phyloP scores from a whole-genome alignment of 2,329 filamentous ascomycete genomes.

The Penicillium sclerotiorum region DNA sequence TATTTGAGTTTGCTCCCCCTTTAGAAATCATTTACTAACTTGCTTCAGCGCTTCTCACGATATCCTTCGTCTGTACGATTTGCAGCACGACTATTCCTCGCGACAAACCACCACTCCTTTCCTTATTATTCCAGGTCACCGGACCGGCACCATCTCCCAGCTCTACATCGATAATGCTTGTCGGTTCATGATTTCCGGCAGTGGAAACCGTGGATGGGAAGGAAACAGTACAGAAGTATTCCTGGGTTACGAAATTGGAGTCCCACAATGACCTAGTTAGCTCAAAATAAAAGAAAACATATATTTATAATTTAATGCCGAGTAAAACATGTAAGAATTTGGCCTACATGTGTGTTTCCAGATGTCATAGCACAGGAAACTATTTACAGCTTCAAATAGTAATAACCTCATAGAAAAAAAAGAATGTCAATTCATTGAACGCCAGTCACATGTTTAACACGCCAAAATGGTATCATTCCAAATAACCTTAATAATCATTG shows the following conservation, averaged over 20 bases:
- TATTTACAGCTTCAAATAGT: too few relatives aligned
- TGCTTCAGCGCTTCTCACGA: constrained; percentile 79
- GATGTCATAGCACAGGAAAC: too few relatives aligned
- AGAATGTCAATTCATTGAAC: too few relatives aligned
- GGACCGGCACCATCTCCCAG: constrained; percentile 83
- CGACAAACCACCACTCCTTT: constrained; percentile 86
- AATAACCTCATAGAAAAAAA: too few relatives aligned
- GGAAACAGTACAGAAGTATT: constrained; percentile 86
- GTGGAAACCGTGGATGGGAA: constrained; percentile 94
- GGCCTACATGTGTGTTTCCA: too few relatives aligned
- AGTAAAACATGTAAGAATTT: too few relatives aligned
- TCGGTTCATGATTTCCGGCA: constrained; percentile 87
- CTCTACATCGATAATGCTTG: constrained; percentile 87
- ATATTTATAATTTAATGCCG: too few relatives aligned
- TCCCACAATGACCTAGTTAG: constrained; percentile 33
- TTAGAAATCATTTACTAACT: constrained; percentile 4
- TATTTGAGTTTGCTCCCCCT: too few relatives aligned
- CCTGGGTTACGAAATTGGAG: constrained; percentile 87
- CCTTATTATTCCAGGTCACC: constrained; percentile 89
- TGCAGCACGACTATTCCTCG: constrained; percentile 65
- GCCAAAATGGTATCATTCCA: background rate
- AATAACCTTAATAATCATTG: constrained; percentile 18
- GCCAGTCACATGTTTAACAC: background rate
- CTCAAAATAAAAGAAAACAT: too few relatives aligned
- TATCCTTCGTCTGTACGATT: constrained; percentile 89